A percentile compares a stretch with the other conserved stretches of the same genome.
phyloP scores from a whole-genome alignment of 208 protist species.

The Angomonas ambiguus region DNA sequence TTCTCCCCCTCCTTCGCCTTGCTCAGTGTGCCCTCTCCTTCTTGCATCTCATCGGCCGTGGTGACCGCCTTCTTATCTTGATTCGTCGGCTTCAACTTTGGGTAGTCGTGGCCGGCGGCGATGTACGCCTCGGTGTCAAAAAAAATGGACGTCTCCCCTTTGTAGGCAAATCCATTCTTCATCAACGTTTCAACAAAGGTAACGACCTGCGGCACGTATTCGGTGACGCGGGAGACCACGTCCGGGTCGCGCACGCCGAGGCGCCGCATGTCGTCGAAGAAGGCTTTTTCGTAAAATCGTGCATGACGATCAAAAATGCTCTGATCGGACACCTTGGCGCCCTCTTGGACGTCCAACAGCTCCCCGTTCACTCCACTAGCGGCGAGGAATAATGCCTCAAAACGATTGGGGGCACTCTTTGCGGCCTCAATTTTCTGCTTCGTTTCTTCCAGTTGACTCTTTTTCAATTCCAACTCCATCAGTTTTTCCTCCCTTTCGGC shows the following conservation, averaged over 20 bases:
- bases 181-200: slow-evolving; percentile 94
- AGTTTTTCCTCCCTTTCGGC: slow-evolving; percentile 77
- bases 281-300: slow-evolving; percentile 86
- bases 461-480: slow-evolving; percentile 67
- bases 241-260: slow-evolving; percentile 90
- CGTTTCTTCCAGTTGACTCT: slow-evolving; percentile 52
- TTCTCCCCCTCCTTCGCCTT: slow-evolving; percentile 84
- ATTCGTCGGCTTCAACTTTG: slow-evolving; percentile 80
- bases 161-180: slow-evolving; percentile 95
- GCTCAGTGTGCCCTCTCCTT: slow-evolving; percentile 86
- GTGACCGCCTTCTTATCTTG: slow-evolving; percentile 30
- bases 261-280: slow-evolving; percentile 91
- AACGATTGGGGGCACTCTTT: slow-evolving; percentile 20
- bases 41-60: slow-evolving; percentile 85
- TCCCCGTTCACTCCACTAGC: slow-evolving; percentile 75
- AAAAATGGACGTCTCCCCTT: slow-evolving; percentile 91
- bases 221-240: slow-evolving; percentile 95
- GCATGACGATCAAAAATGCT: slow-evolving; percentile 89
- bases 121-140: slow-evolving; percentile 93
- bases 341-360: slow-evolving; percentile 70
- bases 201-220: slow-evolving; percentile 97
- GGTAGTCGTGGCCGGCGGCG: slow-evolving; percentile 90
- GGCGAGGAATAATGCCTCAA: slow-evolving; percentile 44
- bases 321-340: slow-evolving; percentile 58
- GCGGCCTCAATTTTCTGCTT: slow-evolving; percentile 53